phyloP scores from a whole-genome alignment of 108 stramenopile species.

The Nitzschia putrida region DNA sequence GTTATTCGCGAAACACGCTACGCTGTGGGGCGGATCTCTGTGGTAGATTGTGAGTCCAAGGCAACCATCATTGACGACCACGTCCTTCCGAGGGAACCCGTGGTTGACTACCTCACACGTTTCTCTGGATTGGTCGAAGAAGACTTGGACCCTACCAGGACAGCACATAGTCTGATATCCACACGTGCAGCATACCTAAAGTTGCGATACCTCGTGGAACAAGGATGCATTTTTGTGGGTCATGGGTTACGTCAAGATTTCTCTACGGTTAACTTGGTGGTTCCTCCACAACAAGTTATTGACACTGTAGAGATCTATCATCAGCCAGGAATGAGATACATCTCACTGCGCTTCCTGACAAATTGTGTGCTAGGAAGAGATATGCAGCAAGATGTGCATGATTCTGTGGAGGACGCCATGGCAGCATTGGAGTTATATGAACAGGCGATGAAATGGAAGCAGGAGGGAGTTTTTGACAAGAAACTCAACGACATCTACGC shows the following conservation, averaged over 20 bases:
- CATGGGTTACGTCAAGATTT: conserved; percentile 91
- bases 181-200: conserved; percentile 87
- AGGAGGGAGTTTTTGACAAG: conserved; percentile 62
- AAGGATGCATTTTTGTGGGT: conserved; percentile 85
- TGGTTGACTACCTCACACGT: conserved; percentile 93
- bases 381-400: conserved; percentile 95
- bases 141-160: conserved; percentile 86
- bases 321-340: conserved; percentile 80
- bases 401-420: conserved; percentile 92
- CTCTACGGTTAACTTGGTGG: conserved; percentile 76
- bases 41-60: conserved; percentile 70
- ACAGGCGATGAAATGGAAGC: conserved; percentile 63
- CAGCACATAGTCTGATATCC: conserved; percentile 84
- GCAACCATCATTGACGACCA: conserved; percentile 89
- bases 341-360: conserved; percentile 89
- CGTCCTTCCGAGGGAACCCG: conserved; percentile 87
- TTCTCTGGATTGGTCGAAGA: conserved; percentile 86
- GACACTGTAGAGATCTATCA: conserved; percentile 94
- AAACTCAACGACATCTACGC: conserved; percentile 64
- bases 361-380: conserved; percentile 84
- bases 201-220: conserved; percentile 87
- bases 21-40: conserved; percentile 87
- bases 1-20: conserved; percentile 75
- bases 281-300: conserved; percentile 90
- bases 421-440: conserved; percentile 75